These are phyloP conservation scores for Mycena epipterygia DNA, from an alignment of 768 basidiomycete genomes.

Conservation along the genomic window DNA sequence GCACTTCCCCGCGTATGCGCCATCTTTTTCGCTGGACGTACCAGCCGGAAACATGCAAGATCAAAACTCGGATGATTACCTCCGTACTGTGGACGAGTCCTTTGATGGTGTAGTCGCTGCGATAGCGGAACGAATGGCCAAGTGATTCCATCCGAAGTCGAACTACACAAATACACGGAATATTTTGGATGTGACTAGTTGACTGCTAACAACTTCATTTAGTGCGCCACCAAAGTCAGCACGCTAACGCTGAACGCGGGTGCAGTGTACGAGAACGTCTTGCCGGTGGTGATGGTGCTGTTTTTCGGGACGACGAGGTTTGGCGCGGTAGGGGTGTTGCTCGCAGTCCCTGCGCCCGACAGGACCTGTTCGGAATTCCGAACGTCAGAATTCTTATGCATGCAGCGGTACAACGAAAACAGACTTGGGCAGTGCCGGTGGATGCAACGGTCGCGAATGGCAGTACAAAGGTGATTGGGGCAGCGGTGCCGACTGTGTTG, in stretches of 20 bases:
- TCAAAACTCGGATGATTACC: slow-evolving; percentile 73
- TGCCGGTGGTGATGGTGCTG: slow-evolving; percentile 59
- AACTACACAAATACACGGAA: slow-evolving; percentile 8
- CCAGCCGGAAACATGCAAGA: slow-evolving; percentile 81
- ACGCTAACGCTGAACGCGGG: slow-evolving; percentile 61
- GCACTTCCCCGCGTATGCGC: slow-evolving; percentile 79
- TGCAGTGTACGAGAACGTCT: slow-evolving; percentile 68
- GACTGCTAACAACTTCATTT: slow-evolving; percentile 1
- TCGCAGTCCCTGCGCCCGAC: slow-evolving; percentile 61
- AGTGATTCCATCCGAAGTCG: neutral
- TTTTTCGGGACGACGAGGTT: slow-evolving; percentile 61
- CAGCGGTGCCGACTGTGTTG: slow-evolving; percentile 60
- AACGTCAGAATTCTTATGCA: neutral
- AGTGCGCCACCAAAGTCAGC: slow-evolving; percentile 50
- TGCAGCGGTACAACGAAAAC: neutral
- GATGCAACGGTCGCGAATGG: slow-evolving; percentile 64
- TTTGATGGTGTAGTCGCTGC: slow-evolving; percentile 52
- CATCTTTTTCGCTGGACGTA: slow-evolving; percentile 87
- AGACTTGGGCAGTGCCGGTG: slow-evolving; percentile 56
- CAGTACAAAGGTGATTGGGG: slow-evolving; percentile 63
- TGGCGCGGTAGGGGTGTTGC: slow-evolving; percentile 69
- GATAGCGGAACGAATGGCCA: slow-evolving; percentile 43
- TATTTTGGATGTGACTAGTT: neutral
- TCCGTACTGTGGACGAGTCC: slow-evolving; percentile 57
- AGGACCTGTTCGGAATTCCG: slow-evolving; percentile 47